Evolutionary conservation across 2,329 filamentous ascomycete species (phyloP).

Genomic region (Cladophialophora carrionii): DNA sequence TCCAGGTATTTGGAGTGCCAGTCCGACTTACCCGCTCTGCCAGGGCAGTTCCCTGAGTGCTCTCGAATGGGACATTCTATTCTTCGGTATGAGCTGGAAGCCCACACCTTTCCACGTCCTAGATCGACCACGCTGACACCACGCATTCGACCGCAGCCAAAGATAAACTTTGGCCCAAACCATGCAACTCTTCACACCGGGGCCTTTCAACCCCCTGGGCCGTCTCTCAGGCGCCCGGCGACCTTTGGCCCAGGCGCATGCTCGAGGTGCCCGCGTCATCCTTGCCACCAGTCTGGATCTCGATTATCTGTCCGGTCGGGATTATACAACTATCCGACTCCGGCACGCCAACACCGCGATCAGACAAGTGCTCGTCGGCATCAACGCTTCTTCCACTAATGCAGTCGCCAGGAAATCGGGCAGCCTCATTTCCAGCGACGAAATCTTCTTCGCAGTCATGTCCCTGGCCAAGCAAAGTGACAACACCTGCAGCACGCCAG

Average conservation of each 20-base stretch:
- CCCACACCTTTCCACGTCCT: background rate
- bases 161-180: conserved; percentile 2
- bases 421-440: background rate
- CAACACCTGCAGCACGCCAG: background rate
- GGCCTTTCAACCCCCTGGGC: background rate
- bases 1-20: background rate
- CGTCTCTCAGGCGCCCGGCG: background rate
- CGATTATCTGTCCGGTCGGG: conserved; percentile 4
- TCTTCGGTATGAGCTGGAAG: conserved; percentile 3
- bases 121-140: background rate
- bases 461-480: background rate
- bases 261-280: background rate
- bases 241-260: background rate
- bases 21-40: background rate
- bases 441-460: conserved; percentile 6
- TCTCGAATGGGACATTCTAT: conserved; percentile 1
- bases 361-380: background rate
- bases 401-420: background rate
- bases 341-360: background rate
- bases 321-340: conserved; percentile 4
- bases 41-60: background rate
- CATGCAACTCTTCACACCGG: background rate
- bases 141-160: background rate
- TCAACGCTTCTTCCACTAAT: background rate
- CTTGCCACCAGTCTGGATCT: conserved; percentile 5